phyloP scores from a whole-genome alignment of 345 rosid species.

The Bruguiera sexangula region DNA sequence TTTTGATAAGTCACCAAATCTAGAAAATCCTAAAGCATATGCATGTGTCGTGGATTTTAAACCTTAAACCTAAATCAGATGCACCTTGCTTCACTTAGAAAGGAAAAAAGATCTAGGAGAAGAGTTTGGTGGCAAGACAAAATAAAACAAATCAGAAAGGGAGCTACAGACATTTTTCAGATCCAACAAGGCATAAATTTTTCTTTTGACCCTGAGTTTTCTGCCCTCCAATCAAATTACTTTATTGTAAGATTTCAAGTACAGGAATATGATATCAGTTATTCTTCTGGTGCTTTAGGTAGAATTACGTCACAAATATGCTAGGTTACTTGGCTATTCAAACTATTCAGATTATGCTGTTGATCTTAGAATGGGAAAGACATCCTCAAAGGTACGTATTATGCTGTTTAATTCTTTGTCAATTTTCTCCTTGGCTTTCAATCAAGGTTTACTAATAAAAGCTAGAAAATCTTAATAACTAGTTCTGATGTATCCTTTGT shows the following conservation, averaged over 20 bases:
- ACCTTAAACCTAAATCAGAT: no score
- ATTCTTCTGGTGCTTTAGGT: constrained; percentile 45
- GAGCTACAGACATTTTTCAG: no score
- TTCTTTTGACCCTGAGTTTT: background rate
- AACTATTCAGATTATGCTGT: constrained; percentile 83
- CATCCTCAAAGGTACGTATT: constrained; percentile 69
- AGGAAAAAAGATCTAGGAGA: no score
- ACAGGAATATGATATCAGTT: constrained; percentile 6
- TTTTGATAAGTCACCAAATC: no score
- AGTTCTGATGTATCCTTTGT: background rate
- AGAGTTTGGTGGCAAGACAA: no score
- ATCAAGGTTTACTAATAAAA: no score
- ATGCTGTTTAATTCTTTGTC: constrained; percentile 10
- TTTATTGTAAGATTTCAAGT: background rate
- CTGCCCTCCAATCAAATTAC: background rate
- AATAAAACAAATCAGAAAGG: no score
- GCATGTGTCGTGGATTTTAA: no score
- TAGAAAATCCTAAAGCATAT: no score
- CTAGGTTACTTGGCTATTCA: constrained; percentile 78
- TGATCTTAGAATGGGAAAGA: constrained; percentile 77
- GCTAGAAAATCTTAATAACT: no score
- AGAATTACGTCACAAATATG: constrained; percentile 77
- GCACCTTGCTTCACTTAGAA: no score
- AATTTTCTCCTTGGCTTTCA: background rate
- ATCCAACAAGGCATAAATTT: no score